Evolutionary conservation across 148 eudicot species (phyloP), one percentile per base, ranked within the genome.

Genomic region (Arbutus unedo): DNA sequence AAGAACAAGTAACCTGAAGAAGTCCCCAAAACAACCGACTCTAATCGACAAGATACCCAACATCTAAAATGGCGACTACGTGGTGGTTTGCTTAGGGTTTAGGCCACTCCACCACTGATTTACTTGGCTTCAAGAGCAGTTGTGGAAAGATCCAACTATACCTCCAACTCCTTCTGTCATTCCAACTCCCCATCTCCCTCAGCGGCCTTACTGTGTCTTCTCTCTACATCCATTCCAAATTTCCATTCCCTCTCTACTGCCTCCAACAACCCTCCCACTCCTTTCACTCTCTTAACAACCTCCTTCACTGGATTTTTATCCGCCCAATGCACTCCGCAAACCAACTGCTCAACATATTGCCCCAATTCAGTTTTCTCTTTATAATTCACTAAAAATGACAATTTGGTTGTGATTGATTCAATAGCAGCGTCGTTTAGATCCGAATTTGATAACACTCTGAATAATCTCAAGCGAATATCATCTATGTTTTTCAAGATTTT

Each of bases 291-390:
- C 81, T 89, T 15, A 82, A 74, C 76, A 88, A 92, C 70, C 97
- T 93, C 0, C 47, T 88, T 0, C 91, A 88, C 15, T 64, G 79
- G 9, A 85, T 95, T 0, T 84, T 90, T 8, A 85, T 91, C 44
- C 87, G 86, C 7, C 84, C 89, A 13, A 80, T 90, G 0, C 73
- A 90, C 21, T 82, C 88, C 83, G 97, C 94, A 80, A 82, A 92
- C 84, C 90, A 93, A 71, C 91, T 95, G 96, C 77, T 93, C 90
- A 96, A 95, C 79, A 57, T 92, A n/a, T 89, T 95, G 98, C 90
- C 82, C 54, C 84, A 83, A 82, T 9, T 95, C 93, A 91, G 51
- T 79, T 84, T 5, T 47, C 88, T 5, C 86, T 95, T 10, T 54
- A 71, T 76, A 79, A 83, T 54, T 81, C 80, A 49, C 78, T 72